Evolutionary conservation across 305 asterid species (phyloP), one percentile per base, ranked within the genome.

Genomic region (Salvia sclarea): DNA sequence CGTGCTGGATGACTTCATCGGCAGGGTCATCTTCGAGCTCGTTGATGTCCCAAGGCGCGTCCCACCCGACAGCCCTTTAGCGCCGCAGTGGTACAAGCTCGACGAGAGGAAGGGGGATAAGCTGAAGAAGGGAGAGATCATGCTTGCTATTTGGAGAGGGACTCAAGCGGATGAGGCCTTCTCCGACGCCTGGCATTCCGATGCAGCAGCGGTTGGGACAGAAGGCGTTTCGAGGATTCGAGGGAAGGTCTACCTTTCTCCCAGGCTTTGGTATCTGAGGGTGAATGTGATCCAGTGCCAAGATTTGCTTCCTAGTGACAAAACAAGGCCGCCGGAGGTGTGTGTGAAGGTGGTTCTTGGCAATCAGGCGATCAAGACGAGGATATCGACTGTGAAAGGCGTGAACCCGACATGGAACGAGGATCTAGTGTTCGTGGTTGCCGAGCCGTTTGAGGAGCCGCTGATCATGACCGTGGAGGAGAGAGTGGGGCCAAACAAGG

Each of bases 121-220:
- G 83, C 64, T 86, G 48, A 83, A 68, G 62, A 78, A 78, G 31
- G 97, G 95, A 7, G 97, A 91, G 55, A 71, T 91, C 80, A 91
- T 91, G 97, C 81, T 88, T 64, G 95, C 97, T 60, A 60, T 87
- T 18, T 91, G 97, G 97, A 85, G 50, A 71, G 97, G 97, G 40
- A 91, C 93, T 71, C 96, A 91, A 56, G 97, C 95, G 0, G 96
- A 91, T 56, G 97, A 91, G 83, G 88, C 81, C 2, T 91, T 91
- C 64, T 64, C 86, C 13, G 96, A 91, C 22, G 96, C 97, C 3
- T 86, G 96, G 96, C 96, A 88, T 75, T 86, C 96, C 1, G 97
- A 91, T 41, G 95, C 95, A 5, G 95, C 91, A 0, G 76, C 89
- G 0, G 83, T 87, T 12, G 83, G 86, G 10, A 77, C 81, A 14